Conservation (phyloP, 2,329 filamentous ascomycete genomes). For the Diaporthe australafricana region DNA sequence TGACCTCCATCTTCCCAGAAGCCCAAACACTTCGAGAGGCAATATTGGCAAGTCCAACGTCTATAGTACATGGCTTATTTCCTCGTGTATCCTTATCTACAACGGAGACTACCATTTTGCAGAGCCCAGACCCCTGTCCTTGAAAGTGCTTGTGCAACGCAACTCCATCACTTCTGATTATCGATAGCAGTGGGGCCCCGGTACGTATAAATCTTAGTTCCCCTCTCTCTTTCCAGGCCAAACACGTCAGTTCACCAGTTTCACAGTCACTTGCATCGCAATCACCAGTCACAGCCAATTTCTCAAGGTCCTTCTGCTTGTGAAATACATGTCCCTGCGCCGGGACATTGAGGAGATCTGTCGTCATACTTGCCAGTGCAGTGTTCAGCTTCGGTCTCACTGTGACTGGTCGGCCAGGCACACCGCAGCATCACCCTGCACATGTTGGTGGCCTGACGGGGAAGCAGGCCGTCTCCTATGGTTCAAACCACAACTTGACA, state of each 20-base stretch:
- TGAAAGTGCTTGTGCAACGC: not conserved
- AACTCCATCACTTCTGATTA: not conserved
- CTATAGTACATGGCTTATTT: too few relatives aligned
- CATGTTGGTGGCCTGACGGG: not conserved
- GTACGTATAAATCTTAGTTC: not conserved
- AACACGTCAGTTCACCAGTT: too few relatives aligned
- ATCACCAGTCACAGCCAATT: not conserved
- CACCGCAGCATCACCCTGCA: not conserved
- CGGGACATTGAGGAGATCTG: too few relatives aligned
- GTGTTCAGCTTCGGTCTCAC: too few relatives aligned
- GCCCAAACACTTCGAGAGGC: not conserved
- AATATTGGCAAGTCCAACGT: not conserved
- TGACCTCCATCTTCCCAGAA: not conserved
- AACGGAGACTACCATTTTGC: not conserved
- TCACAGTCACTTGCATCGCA: not conserved
- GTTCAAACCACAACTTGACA: not conserved
- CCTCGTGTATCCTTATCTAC: too few relatives aligned
- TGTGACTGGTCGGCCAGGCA: too few relatives aligned
- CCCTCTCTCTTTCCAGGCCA: too few relatives aligned
- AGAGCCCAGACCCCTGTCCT: not conserved
- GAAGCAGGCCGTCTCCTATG: not conserved
- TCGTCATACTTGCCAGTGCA: too few relatives aligned
- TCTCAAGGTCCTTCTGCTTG: too few relatives aligned
- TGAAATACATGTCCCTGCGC: too few relatives aligned
- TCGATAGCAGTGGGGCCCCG: not conserved